phyloP scores from a whole-genome alignment of 306 rosid genomes.

The Trifolium repens region DNA sequence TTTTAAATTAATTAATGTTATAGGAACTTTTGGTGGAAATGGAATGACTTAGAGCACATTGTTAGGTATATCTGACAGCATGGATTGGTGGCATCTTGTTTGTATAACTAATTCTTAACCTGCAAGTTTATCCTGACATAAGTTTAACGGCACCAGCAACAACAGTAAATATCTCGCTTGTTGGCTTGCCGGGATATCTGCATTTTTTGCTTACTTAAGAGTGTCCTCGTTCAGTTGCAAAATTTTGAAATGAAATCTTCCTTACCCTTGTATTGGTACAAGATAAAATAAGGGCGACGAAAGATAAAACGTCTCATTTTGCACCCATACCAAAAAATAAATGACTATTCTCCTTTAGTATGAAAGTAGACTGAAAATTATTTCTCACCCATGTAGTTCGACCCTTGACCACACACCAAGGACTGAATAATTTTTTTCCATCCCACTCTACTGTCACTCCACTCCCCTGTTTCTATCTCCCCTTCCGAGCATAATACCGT shows the following conservation, averaged over 20 bases:
- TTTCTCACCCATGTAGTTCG: slow-evolving; percentile 19
- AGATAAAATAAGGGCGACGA: slow-evolving; percentile 8
- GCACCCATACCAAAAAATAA: not conserved
- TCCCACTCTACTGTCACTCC: slow-evolving; percentile 24
- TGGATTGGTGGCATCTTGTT: slow-evolving; percentile 34
- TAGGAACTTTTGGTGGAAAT: slow-evolving; percentile 25
- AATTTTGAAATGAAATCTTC: slow-evolving; percentile 6
- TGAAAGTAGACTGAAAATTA: slow-evolving; percentile 19
- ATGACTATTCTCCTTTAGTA: slow-evolving; percentile 30
- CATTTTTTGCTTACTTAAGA: slow-evolving; percentile 27
- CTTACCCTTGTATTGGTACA: slow-evolving; percentile 32
- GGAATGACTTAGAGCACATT: slow-evolving; percentile 28
- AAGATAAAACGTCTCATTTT: slow-evolving; percentile 3
- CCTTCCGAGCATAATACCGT: slow-evolving; percentile 27
- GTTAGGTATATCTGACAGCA: slow-evolving; percentile 14
- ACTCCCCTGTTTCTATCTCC: slow-evolving; percentile 22
- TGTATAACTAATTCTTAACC: slow-evolving; percentile 19
- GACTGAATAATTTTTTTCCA: slow-evolving; percentile 6
- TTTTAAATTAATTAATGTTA: slow-evolving; percentile 9
- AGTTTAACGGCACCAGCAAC: slow-evolving; percentile 21
- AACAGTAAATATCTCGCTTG: slow-evolving; percentile 27
- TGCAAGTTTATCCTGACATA: slow-evolving; percentile 27
- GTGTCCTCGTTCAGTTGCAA: slow-evolving; percentile 17
- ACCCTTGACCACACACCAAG: not conserved
- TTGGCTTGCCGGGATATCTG: slow-evolving; percentile 10